A percentile compares a stretch with the other conserved stretches of the same genome.
phyloP scores from a whole-genome alignment of 2,329 filamentous ascomycete species.

The Ploettnerulaceae sp. region DNA sequence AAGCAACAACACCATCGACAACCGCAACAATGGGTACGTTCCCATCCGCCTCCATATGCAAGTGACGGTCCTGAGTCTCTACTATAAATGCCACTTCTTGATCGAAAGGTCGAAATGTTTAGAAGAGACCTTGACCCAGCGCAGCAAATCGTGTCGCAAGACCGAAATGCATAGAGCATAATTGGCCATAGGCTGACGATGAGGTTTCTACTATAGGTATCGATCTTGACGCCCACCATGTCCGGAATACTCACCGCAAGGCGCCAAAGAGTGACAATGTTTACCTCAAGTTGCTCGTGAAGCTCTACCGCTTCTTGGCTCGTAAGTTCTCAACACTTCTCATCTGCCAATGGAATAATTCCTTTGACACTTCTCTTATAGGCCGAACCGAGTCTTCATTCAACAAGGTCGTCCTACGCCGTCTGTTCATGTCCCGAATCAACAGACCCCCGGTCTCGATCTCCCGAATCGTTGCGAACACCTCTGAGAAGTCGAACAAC shows the following conservation, averaged over 20 bases:
- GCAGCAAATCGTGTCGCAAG: conserved; percentile 33
- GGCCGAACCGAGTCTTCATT: conserved; percentile 95
- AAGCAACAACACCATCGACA: conserved; percentile 27
- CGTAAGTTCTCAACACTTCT: conserved; percentile 55
- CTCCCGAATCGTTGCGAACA: conserved; percentile 77
- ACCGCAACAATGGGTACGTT: conserved; percentile 36
- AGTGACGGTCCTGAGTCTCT: conserved; percentile 32
- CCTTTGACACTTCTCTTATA: conserved; percentile 35
- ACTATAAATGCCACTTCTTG: conserved; percentile 7
- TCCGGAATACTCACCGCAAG: conserved; percentile 75
- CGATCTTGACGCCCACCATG: conserved; percentile 67
- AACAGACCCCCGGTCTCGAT: conserved; percentile 95
- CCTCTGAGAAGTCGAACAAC: conserved; percentile 58
- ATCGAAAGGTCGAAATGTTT: conserved; percentile 21
- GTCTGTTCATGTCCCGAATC: conserved; percentile 97
- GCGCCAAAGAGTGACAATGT: conserved; percentile 98
- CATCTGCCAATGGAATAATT: neutral
- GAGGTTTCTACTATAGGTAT: conserved; percentile 55
- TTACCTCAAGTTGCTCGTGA: conserved; percentile 94
- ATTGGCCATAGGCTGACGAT: conserved; percentile 59
- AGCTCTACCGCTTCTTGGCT: conserved; percentile 95
- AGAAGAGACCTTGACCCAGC: conserved; percentile 28
- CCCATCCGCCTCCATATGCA: conserved; percentile 35
- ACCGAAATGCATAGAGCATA: conserved; percentile 53
- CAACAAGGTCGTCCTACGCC: conserved; percentile 98